These are phyloP conservation scores for Amauroascus verrucosus DNA, from an alignment of 2,329 filamentous ascomycete species.

Conservation along the genomic window DNA sequence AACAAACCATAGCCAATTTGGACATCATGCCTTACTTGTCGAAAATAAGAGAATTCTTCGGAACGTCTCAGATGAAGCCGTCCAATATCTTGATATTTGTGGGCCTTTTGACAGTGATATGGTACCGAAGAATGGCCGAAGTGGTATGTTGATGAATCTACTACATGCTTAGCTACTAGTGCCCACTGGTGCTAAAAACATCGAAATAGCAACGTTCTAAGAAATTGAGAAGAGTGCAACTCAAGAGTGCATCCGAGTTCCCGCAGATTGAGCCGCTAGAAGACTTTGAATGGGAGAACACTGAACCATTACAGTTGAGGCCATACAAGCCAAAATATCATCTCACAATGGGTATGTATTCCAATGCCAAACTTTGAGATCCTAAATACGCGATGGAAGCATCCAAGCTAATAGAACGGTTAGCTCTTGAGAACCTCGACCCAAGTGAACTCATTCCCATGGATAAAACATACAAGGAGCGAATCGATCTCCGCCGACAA, in stretches of 20 bases:
- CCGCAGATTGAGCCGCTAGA: conserved; percentile 29
- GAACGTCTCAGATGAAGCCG: neutral
- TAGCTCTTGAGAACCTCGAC: conserved; percentile 45
- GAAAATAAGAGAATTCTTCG: conserved; percentile 3
- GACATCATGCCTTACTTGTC: conserved; percentile 8
- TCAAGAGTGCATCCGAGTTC: conserved; percentile 10
- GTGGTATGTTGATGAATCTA: neutral
- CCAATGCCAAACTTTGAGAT: conserved; percentile 4
- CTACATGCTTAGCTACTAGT: neutral
- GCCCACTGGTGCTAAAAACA: neutral
- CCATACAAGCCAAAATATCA: conserved; percentile 54
- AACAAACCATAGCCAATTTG: neutral
- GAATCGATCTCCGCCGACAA: conserved; percentile 41
- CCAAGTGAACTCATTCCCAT: conserved; percentile 48
- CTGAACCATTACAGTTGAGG: conserved; percentile 44
- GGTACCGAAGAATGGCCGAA: conserved; percentile 2
- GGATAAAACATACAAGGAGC: conserved; percentile 48
- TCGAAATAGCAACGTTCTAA: conserved; percentile 1
- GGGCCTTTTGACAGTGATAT: conserved; percentile 9
- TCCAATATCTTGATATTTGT: conserved; percentile 13
- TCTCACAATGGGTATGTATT: conserved; percentile 50
- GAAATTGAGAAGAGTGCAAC: conserved; percentile 1
- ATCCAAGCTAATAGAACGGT: neutral
- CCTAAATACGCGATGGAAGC: neutral
- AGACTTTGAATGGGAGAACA: conserved; percentile 43